Evolutionary conservation across 1,284 basidiomycete genomes (phyloP).

Genomic region (Uromyces viciae-fabae): DNA sequence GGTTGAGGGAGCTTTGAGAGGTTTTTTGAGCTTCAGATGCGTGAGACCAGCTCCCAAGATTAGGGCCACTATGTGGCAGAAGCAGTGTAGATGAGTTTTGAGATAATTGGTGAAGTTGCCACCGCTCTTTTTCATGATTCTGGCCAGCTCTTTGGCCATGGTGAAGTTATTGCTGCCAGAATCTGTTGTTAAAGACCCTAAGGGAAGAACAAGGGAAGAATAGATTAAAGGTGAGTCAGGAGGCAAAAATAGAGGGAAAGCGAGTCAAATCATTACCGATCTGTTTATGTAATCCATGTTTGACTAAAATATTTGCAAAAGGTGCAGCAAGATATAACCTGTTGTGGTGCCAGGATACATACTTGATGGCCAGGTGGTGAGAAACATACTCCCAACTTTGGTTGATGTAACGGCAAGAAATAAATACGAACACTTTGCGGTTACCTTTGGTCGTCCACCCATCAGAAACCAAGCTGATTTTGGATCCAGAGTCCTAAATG

Average conservation of each 20-base stretch:
- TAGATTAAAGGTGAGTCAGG: not conserved
- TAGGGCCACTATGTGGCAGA: not conserved
- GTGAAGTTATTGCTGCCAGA: not conserved
- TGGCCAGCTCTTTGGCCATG: not conserved
- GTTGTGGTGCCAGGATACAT: slow-evolving; percentile 17
- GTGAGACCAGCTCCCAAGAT: not conserved
- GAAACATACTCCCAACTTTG: not conserved
- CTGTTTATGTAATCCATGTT: not conserved
- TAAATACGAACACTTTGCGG: too few species aligned
- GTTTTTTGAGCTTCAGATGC: not conserved
- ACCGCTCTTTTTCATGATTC: not conserved
- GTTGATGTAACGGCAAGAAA: not conserved
- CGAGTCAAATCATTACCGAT: not conserved
- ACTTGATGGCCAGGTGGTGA: not conserved
- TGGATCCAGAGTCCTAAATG: not conserved
- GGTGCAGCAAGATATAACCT: not conserved
- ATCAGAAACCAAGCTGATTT: slow-evolving; percentile 5
- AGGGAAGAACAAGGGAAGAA: not conserved
- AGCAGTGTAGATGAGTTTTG: not conserved
- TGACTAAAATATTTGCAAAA: not conserved
- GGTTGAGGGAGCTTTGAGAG: not conserved
- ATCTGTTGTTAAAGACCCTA: not conserved
- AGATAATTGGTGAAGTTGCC: not conserved
- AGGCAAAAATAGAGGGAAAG: not conserved
- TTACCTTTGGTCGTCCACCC: slow-evolving; percentile 4